Evolutionary conservation across 441 rosid genomes (phyloP), one percentile per base, ranked within the genome.

Genomic region (Pelargonium australe): DNA sequence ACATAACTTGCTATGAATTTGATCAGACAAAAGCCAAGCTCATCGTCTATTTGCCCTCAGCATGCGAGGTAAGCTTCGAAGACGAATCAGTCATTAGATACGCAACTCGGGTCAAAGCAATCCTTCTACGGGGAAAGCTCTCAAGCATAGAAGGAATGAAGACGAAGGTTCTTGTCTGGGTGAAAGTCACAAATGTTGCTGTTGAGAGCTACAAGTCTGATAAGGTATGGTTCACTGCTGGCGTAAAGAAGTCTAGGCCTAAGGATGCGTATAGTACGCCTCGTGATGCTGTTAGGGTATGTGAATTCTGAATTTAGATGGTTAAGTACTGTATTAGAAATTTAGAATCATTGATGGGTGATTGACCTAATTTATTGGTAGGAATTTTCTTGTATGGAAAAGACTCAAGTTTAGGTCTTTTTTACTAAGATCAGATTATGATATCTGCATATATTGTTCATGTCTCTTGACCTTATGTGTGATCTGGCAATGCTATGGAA

Each of bases 161-260:
- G 88, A 95, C 96, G 0, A 92, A 92, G 81, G 87, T 90, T 31
- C 85, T 95, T 3, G 97, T 92, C 7, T 90, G 96, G 98, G 97
- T 90, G 34, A 92, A 95, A 80, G 87, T 92, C 65, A 86, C 99
- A 2, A 77, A 82, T 31, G 79, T 95, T 23, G 74, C 93, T 0
- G 81, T 92, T 0, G 99, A 90, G 76, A 80, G 88, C 67, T 84
- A 75, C 40, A 92, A 89, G 72, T 90, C 99, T 0, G 98, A 95
- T 76, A 95, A 92, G 84, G 84, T 95, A 1, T 95, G 98, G 95
- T 89, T 95, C 68, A 87, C 92, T 3, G 97, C 99, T 0, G 97
- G 98, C 44, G 92, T 92, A 19, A 92, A 82, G 86, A 92, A 92
- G 75, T 84, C 97, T 0, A 89, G 92, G 76, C 80, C 93, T 0